Base-by-base conservation (phyloP, 2,329 filamentous ascomycete species). In the Aspergillus alliaceus region DNA sequence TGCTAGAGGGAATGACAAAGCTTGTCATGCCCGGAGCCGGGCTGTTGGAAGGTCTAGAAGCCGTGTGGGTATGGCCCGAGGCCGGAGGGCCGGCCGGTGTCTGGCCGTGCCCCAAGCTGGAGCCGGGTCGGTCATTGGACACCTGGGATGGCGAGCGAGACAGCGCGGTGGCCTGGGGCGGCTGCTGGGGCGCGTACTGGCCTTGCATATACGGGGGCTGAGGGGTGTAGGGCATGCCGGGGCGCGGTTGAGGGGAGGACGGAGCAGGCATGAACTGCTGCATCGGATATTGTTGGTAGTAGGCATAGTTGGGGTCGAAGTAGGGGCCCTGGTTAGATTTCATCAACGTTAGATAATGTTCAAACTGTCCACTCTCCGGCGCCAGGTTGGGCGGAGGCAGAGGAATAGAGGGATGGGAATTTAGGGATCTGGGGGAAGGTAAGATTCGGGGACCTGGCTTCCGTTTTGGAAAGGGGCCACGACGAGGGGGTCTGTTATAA, bases 101-200 rank as follows among this genome's bases (percentile, higher is more conserved):
- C 46, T 77, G 77, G 71, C 86, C 73, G 80, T 90, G 83, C 46
- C 83, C 82, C 31, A 86, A 74, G 65, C 83, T 85, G 39, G 86
- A 86, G 9, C 79, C 75, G 18, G 85, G 84, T 60, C 84, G 80
- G 75, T 90, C 90, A 25, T 87, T 67, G 76, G 90, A 90, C 55
- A 89, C 83, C 74, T 95, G 90, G 2, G 91, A 96, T 2, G 89
- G 85, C 59, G 86, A 92, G 66, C 93, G 88, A 2, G 93, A 95
- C 89, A 96, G 93, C 39, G 79, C 78, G 57, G 84, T 78, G 60
- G 87, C 82, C 72, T 89, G 84, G 59, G 80, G 84, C 61, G 77
- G 77, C 54, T 72, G 75, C 66, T 67, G 73, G 66, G 68, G 76
- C 29, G 73, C 79, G 69, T 83, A 87, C 37, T 82, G 80, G 54